Percentiles rank a stretch among this genome's conserved stretches.
phyloP scores from a whole-genome alignment of 768 basidiomycete species.

The Sporobolomyces phaffii region DNA sequence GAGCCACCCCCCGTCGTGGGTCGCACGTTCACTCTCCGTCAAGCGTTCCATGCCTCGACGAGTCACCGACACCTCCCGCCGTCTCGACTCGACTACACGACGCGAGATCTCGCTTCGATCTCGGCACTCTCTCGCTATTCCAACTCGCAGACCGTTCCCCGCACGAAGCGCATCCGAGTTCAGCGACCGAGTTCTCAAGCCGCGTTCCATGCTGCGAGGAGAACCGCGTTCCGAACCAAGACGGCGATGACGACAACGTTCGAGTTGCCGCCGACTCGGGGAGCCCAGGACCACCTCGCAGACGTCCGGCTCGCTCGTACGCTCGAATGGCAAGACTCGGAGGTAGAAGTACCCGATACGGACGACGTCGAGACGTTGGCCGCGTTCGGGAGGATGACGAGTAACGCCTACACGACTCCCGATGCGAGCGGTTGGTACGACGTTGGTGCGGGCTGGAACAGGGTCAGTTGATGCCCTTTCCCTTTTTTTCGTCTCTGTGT shows the following conservation, averaged over 20 bases:
- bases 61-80: not conserved
- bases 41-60: constrained; percentile 24
- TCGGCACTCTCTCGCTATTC: constrained; percentile 3
- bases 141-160: not conserved
- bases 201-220: constrained; percentile 28
- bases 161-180: not conserved
- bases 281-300: not conserved
- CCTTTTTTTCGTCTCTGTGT: not conserved
- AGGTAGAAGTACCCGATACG: constrained; percentile 58
- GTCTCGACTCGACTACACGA: constrained; percentile 17
- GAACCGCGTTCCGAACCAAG: not conserved
- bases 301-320: constrained; percentile 4
- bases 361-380: constrained; percentile 65
- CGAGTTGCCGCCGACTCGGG: not conserved
- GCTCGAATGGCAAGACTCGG: constrained; percentile 58
- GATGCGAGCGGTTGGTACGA: constrained; percentile 65
- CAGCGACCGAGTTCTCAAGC: constrained; percentile 15
- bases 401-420: constrained; percentile 66
- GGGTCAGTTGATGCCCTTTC: constrained; percentile 48
- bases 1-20: not conserved
- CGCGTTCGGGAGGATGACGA: constrained; percentile 79
- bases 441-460: constrained; percentile 53
- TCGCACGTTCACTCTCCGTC: constrained; percentile 10
- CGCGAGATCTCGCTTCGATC: constrained; percentile 9
- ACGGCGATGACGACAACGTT: not conserved